Base-by-base conservation (phyloP, 306 rosid species). In the Sicyos edulis region DNA sequence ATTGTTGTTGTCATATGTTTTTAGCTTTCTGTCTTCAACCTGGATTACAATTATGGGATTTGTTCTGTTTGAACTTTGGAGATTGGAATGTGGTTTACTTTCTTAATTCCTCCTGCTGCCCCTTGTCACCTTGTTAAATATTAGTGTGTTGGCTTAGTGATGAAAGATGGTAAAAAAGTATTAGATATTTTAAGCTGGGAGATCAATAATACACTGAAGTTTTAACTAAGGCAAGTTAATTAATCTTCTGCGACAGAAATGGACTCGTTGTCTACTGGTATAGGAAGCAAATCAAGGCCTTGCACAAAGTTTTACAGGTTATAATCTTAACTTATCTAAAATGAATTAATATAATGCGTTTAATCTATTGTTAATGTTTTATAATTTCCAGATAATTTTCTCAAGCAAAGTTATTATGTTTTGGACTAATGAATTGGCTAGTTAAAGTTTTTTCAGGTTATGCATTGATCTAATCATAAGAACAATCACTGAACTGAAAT, bases 261-360 rank as follows among this genome's bases (percentile, higher is more conserved):
- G 93, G 93, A 89, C 83, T 83, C 91, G 82, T 82, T 83, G 81
- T 57, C 87, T 83, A 70, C 87, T 89, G 95, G 96, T 89, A 79
- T 87, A 87, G 97, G 95, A 89, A 91, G 96, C 97, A 89, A 91
- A 89, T 87, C 85, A 86, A 92, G 86, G 95, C 97, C 97, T 78
- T 92, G 97, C 96, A 89, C 96, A 87, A 92, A 92, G 97, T 92
- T 92, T 92, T 92, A 89, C 96, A 92, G 97, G 97, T 92, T 86
- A 91, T 78, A 92, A 89, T 92, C 97, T 87, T 86, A 91, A 9
- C 9, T 40, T 64, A 20, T 47, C 54, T 59, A 57, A 76, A 78
- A 59, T 77, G 32, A 32, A 72, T 82, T 26, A 81, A 80, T 82
- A 67, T 54, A 82, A 85, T 90, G 76, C 82, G 79, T 79, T 82